Evolutionary conservation across 495 filamentous ascomycete genomes (phyloP).

Genomic region (Xylaria sp.): DNA sequence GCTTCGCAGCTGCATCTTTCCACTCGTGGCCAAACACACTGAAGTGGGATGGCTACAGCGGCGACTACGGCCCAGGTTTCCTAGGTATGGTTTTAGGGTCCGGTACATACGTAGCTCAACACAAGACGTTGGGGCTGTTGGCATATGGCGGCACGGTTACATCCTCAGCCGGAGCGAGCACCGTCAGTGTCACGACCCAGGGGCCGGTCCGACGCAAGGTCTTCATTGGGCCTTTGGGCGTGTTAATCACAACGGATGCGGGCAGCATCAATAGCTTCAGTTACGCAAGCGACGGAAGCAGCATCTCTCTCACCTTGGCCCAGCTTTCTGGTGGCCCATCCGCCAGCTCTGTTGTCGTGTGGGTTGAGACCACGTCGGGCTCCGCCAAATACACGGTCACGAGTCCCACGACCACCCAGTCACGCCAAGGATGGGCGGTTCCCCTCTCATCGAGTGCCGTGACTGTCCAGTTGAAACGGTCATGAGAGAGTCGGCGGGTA

Average conservation of each 20-base stretch:
- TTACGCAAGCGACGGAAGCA: conserved; percentile 32
- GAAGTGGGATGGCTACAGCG: conserved; percentile 58
- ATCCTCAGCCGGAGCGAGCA: background rate
- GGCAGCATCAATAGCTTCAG: conserved; percentile 46
- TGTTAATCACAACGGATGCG: conserved; percentile 51
- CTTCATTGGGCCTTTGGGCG: conserved; percentile 50
- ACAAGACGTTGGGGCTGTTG: conserved; percentile 39
- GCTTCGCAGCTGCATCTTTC: conserved; percentile 58
- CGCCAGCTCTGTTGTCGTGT: conserved; percentile 35
- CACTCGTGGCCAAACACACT: conserved; percentile 60
- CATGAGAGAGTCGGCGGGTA: background rate
- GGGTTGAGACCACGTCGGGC: conserved; percentile 32
- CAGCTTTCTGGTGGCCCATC: conserved; percentile 34
- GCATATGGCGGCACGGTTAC: conserved; percentile 51
- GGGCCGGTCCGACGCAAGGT: conserved; percentile 51
- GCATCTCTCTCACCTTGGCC: conserved; percentile 32
- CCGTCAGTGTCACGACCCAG: conserved; percentile 43
- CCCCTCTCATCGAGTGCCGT: conserved; percentile 26
- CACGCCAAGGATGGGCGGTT: conserved; percentile 30
- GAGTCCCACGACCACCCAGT: conserved; percentile 17
- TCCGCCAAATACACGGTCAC: conserved; percentile 28
- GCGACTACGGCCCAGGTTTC: conserved; percentile 61
- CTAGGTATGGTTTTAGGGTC: conserved; percentile 54
- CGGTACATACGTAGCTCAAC: conserved; percentile 51
- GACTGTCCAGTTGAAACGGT: conserved; percentile 18